Evolutionary conservation across 305 asterid genomes (phyloP).

Genomic region (Rubia tinctorum): DNA sequence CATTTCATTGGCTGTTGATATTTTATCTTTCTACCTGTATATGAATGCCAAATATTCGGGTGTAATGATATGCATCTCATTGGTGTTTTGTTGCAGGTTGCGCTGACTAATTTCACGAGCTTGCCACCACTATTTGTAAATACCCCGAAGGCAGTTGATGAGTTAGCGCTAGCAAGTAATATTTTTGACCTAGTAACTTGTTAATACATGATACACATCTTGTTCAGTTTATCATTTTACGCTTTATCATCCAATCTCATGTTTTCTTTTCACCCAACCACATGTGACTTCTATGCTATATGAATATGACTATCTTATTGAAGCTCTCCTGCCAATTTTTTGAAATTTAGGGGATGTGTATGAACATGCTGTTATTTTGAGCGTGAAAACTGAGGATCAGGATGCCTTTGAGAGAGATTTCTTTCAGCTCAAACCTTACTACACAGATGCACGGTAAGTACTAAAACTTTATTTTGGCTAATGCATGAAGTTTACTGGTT

Average conservation of each 20-base stretch:
- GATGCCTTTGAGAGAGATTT: constrained; percentile 94
- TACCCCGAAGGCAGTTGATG: constrained; percentile 45
- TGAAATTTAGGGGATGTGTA: constrained; percentile 72
- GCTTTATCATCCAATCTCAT: too few relatives aligned
- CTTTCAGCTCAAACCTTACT: constrained; percentile 87
- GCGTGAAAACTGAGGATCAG: constrained; percentile 92
- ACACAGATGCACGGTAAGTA: constrained; percentile 78
- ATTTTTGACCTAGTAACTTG: neutral
- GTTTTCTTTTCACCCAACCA: too few relatives aligned
- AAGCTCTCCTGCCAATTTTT: neutral
- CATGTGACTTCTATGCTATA: too few relatives aligned
- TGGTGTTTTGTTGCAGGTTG: constrained; percentile 19
- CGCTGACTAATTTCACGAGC: too few relatives aligned
- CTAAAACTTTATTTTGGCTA: constrained; percentile 11
- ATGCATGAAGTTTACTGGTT: neutral
- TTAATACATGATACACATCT: too few relatives aligned
- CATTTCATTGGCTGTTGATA: too few relatives aligned
- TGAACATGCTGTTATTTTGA: constrained; percentile 88
- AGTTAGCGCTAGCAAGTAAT: constrained; percentile 86
- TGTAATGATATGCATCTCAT: neutral
- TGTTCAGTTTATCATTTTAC: neutral
- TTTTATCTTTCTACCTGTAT: neutral
- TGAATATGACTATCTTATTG: too few relatives aligned
- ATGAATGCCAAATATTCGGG: neutral
- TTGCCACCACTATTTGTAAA: too few relatives aligned